Evolutionary conservation across 441 rosid genomes (phyloP).

Genomic region (Macaranga tanarius): DNA sequence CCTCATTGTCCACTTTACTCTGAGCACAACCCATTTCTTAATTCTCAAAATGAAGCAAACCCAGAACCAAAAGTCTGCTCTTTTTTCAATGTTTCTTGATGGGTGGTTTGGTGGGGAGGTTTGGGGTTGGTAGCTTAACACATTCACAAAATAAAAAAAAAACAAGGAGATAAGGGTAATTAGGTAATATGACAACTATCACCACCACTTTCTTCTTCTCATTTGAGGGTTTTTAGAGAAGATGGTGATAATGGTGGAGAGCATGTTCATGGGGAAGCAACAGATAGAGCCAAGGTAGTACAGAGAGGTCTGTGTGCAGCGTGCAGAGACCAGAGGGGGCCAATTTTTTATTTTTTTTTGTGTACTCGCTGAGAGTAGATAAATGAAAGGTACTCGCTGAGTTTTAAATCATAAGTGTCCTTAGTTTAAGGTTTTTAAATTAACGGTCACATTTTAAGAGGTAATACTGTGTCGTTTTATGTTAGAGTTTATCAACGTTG

Average conservation of each 20-base stretch:
- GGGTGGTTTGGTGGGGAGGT: neutral
- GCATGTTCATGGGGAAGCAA: slow-evolving; percentile 16
- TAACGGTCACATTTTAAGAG: slow-evolving; percentile 78
- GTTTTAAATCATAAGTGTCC: slow-evolving; percentile 16
- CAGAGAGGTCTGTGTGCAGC: slow-evolving; percentile 24
- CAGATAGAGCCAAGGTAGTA: slow-evolving; percentile 30
- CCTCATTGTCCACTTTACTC: slow-evolving; percentile 89
- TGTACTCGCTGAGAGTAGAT: slow-evolving; percentile 28
- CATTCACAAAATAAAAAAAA: neutral
- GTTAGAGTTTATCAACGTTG: too few species aligned
- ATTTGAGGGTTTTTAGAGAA: neutral
- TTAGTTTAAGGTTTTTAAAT: slow-evolving; percentile 19
- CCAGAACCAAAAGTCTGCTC: too few species aligned
- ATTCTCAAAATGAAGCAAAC: too few species aligned
- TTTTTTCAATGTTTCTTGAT: neutral
- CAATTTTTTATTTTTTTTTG: neutral
- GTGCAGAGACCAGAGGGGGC: slow-evolving; percentile 17
- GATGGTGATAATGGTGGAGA: slow-evolving; percentile 10
- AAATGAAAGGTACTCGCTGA: slow-evolving; percentile 33
- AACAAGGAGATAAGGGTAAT: neutral
- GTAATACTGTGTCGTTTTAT: slow-evolving; percentile 42
- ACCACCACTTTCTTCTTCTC: too few species aligned
- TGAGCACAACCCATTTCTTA: slow-evolving; percentile 81
- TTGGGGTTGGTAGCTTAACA: neutral
- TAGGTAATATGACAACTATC: neutral